These are phyloP conservation scores for Asterella californica DNA, from an alignment of 225 moss, liverwort and hornwort species.

Conservation along the genomic window DNA sequence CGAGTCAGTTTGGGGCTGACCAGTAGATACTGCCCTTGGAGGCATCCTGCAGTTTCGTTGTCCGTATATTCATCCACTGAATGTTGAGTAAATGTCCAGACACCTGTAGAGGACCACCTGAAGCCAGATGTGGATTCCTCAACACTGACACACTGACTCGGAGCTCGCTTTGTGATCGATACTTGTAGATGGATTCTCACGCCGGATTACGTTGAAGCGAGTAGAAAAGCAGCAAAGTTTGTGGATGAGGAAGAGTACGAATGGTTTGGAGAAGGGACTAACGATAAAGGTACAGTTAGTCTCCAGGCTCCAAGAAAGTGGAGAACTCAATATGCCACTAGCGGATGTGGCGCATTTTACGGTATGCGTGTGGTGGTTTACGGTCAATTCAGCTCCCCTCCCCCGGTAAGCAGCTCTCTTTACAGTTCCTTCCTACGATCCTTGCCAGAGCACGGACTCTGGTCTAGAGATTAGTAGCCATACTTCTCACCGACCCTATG, in stretches of 20 bases:
- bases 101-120: too few relatives aligned
- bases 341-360: conserved; percentile 41
- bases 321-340: conserved; percentile 27
- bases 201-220: conserved; percentile 47
- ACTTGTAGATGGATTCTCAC: conserved; percentile 43
- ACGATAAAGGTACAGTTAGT: conserved; percentile 46
- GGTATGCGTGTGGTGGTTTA: conserved; percentile 37
- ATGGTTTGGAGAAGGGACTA: conserved; percentile 41
- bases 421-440: neutral
- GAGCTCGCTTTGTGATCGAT: neutral
- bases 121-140: too few relatives aligned
- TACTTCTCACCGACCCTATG: too few relatives aligned
- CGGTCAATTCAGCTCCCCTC: conserved; percentile 41
- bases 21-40: too few relatives aligned
- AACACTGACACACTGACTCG: neutral
- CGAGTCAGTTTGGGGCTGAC: too few relatives aligned
- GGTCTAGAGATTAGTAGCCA: too few relatives aligned
- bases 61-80: neutral
- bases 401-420: conserved; percentile 30
- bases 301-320: conserved; percentile 51
- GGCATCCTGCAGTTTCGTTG: neutral
- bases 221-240: conserved; percentile 38
- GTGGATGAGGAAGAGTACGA: conserved; percentile 44
- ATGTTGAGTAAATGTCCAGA: neutral
- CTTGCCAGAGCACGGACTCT: too few relatives aligned